Conservation (phyloP, 192 early-diverging fungal species). For the Gamsiella multidivaricata region DNA sequence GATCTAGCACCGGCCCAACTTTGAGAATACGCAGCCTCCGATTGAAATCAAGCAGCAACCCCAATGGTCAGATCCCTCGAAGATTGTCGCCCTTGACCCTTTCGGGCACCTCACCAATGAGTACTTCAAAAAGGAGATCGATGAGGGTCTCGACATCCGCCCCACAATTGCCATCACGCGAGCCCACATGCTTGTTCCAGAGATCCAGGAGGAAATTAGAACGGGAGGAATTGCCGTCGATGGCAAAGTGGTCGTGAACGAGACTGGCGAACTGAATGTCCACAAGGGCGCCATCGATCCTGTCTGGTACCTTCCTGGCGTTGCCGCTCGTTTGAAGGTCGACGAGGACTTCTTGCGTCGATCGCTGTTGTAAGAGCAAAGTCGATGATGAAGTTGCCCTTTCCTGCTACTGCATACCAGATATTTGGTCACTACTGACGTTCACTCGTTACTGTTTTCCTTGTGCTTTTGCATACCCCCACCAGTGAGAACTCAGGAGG, state of each 20-base stretch:
- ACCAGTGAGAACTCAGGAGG: conserved; percentile 88
- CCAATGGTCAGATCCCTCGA: conserved; percentile 84
- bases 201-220: conserved; percentile 81
- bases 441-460: background rate
- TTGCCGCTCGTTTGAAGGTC: conserved; percentile 89
- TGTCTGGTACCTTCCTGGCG: conserved; percentile 94
- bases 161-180: conserved; percentile 94
- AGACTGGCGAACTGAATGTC: conserved; percentile 85
- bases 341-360: conserved; percentile 86
- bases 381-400: background rate
- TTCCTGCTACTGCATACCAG: background rate
- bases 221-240: conserved; percentile 76
- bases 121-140: conserved; percentile 69
- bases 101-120: conserved; percentile 85
- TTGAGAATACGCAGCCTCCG: conserved; percentile 87
- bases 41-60: conserved; percentile 81
- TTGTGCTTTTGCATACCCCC: background rate
- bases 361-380: conserved; percentile 76
- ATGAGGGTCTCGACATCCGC: conserved; percentile 82
- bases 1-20: conserved; percentile 84
- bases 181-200: conserved; percentile 94
- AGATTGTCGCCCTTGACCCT: conserved; percentile 94
- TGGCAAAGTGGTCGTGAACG: conserved; percentile 84
- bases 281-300: conserved; percentile 95
- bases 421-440: background rate